These are phyloP conservation scores for Penicillium paxilli DNA, from an alignment of 495 filamentous ascomycete genomes.

Conservation along the genomic window DNA sequence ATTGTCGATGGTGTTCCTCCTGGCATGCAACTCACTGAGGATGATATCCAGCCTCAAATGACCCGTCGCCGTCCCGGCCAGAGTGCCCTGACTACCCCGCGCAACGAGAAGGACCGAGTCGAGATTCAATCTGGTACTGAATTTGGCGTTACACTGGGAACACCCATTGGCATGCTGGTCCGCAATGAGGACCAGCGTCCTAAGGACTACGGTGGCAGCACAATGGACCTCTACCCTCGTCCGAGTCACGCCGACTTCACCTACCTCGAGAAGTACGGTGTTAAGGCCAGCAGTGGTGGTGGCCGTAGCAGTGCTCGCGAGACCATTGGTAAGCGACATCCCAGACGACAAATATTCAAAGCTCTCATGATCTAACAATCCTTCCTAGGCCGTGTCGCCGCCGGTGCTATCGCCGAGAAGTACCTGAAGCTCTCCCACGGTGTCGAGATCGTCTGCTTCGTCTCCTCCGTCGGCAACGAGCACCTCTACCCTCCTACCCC, in stretches of 20 bases:
- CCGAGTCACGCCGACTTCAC: conserved; percentile 97
- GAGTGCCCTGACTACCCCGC: conserved; percentile 84
- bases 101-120: conserved; percentile 89
- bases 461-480: conserved; percentile 79
- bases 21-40: conserved; percentile 83
- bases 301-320: conserved; percentile 91
- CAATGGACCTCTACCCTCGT: conserved; percentile 89
- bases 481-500: conserved; percentile 82
- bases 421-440: conserved; percentile 79
- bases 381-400: conserved; percentile 72
- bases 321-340: conserved; percentile 69
- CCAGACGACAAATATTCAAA: neutral
- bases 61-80: conserved; percentile 89
- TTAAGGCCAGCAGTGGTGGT: conserved; percentile 90
- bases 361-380: conserved; percentile 1
- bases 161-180: conserved; percentile 86
- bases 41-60: conserved; percentile 93
- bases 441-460: conserved; percentile 90
- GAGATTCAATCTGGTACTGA: conserved; percentile 94
- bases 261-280: conserved; percentile 95
- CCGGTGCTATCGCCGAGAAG: conserved; percentile 94
- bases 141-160: conserved; percentile 87
- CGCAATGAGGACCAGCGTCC: conserved; percentile 92
- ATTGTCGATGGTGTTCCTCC: conserved; percentile 89
- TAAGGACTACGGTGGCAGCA: conserved; percentile 87